These are phyloP conservation scores for Apostasia shenzhenica DNA, from an alignment of 106 monocot genomes.

Conservation along the genomic window DNA sequence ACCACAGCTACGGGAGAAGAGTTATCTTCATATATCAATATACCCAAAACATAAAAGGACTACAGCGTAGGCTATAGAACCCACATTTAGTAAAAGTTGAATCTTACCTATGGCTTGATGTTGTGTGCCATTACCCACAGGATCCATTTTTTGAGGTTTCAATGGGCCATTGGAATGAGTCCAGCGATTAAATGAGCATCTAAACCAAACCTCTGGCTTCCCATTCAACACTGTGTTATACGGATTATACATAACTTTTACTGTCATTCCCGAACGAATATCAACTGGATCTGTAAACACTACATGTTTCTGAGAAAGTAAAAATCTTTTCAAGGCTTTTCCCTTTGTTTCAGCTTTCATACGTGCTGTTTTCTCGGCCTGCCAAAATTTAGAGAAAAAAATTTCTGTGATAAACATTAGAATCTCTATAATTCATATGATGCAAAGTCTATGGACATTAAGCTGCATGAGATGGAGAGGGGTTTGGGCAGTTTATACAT, in stretches of 20 bases:
- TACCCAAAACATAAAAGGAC: too few species aligned
- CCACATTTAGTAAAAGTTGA: neutral
- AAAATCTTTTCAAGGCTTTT: slow-evolving; percentile 67
- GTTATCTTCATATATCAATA: too few species aligned
- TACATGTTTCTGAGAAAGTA: slow-evolving; percentile 83
- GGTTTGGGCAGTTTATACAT: neutral
- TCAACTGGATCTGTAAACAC: slow-evolving; percentile 86
- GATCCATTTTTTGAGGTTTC: slow-evolving; percentile 72
- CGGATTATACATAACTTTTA: slow-evolving; percentile 83
- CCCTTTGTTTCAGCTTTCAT: slow-evolving; percentile 77
- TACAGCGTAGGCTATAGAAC: neutral
- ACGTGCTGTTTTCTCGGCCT: slow-evolving; percentile 55
- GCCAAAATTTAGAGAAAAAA: slow-evolving; percentile 8
- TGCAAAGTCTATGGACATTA: neutral
- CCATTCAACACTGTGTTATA: slow-evolving; percentile 69
- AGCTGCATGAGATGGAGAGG: neutral
- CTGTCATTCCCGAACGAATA: slow-evolving; percentile 60
- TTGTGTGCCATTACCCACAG: slow-evolving; percentile 41
- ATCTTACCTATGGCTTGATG: slow-evolving; percentile 60
- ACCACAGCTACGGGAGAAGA: too few species aligned
- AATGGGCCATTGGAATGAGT: slow-evolving; percentile 64
- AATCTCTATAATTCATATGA: too few species aligned
- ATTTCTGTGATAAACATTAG: neutral
- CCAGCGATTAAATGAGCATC: slow-evolving; percentile 95
- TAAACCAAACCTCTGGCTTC: slow-evolving; percentile 77